Percentiles rank a stretch among this genome's conserved stretches.
phyloP scores from a whole-genome alignment of 441 rosid species.

The Syzygium syzygioides region DNA sequence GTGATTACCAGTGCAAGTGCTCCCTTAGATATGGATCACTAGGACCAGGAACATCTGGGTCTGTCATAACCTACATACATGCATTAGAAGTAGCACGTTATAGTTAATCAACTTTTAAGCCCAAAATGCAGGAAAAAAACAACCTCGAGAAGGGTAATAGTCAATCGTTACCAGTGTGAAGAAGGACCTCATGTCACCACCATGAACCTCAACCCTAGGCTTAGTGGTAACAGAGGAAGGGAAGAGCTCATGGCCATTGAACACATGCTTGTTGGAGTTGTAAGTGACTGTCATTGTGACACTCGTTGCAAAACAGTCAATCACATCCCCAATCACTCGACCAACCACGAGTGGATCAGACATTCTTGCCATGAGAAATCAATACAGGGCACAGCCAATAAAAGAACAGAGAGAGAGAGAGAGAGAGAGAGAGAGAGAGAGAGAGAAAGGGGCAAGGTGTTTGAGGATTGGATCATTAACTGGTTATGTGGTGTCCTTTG shows the following conservation, averaged over 20 bases:
- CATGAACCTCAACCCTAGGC: slow-evolving; percentile 84
- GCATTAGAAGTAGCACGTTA: not conserved
- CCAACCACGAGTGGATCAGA: slow-evolving; percentile 77
- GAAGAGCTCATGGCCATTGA: slow-evolving; percentile 80
- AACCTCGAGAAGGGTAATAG: not conserved
- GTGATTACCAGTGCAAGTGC: slow-evolving; percentile 79
- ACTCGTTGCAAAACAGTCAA: slow-evolving; percentile 48
- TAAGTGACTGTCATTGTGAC: slow-evolving; percentile 67
- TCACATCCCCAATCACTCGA: slow-evolving; percentile 88
- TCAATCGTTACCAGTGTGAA: slow-evolving; percentile 73
- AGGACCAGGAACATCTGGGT: slow-evolving; percentile 99
- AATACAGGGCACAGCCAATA: not conserved
- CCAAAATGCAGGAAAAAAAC: not conserved
- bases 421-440: not conserved
- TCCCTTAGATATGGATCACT: slow-evolving; percentile 92
- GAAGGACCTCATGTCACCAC: slow-evolving; percentile 86
- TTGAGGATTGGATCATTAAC: not conserved
- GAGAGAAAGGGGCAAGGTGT: not conserved
- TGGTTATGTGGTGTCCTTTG: not conserved
- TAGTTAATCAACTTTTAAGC: not conserved
- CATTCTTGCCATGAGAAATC: not conserved
- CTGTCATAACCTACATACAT: slow-evolving; percentile 69
- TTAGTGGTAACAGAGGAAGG: slow-evolving; percentile 63
- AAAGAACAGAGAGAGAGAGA: not conserved
- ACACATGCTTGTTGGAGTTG: slow-evolving; percentile 62